Conservation (phyloP, 1,284 basidiomycete species). For the Puccinia horiana region DNA sequence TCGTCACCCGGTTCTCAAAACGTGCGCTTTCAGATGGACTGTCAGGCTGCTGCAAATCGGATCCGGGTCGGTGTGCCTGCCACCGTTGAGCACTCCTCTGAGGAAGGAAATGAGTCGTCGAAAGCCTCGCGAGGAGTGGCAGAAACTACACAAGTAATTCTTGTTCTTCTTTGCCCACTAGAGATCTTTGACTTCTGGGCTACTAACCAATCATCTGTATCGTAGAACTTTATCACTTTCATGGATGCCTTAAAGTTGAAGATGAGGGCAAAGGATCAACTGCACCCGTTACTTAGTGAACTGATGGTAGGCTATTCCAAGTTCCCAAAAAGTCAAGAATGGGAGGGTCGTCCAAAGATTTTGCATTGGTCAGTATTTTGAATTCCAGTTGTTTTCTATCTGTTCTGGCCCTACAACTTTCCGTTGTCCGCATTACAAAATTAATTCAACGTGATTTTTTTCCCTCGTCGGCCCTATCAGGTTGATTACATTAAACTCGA, state of each 20-base stretch:
- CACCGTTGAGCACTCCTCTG: slow-evolving; percentile 82
- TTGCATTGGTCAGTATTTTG: slow-evolving; percentile 74
- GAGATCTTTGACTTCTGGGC: background rate
- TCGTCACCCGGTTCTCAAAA: background rate
- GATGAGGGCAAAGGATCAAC: slow-evolving; percentile 90
- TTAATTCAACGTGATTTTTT: background rate
- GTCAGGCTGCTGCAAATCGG: slow-evolving; percentile 85
- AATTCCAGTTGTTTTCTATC: background rate
- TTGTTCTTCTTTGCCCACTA: background rate
- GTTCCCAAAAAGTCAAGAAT: slow-evolving; percentile 88
- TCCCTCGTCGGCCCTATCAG: slow-evolving; percentile 61
- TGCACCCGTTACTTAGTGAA: slow-evolving; percentile 91
- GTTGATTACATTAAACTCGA: slow-evolving; percentile 92
- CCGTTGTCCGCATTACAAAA: background rate
- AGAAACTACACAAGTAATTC: slow-evolving; percentile 85
- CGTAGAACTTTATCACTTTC: slow-evolving; percentile 91
- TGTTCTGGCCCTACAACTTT: too few species aligned
- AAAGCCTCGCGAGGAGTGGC: slow-evolving; percentile 91
- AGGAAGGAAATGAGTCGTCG: slow-evolving; percentile 68
- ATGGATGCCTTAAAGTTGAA: slow-evolving; percentile 95
- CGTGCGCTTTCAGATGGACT: slow-evolving; percentile 74
- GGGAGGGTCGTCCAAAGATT: slow-evolving; percentile 90
- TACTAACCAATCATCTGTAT: background rate
- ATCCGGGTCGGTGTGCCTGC: slow-evolving; percentile 91
- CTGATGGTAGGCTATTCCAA: slow-evolving; percentile 87